These are phyloP conservation scores for Venustampulla echinocandica DNA, from an alignment of 495 filamentous ascomycete genomes.

Conservation along the genomic window DNA sequence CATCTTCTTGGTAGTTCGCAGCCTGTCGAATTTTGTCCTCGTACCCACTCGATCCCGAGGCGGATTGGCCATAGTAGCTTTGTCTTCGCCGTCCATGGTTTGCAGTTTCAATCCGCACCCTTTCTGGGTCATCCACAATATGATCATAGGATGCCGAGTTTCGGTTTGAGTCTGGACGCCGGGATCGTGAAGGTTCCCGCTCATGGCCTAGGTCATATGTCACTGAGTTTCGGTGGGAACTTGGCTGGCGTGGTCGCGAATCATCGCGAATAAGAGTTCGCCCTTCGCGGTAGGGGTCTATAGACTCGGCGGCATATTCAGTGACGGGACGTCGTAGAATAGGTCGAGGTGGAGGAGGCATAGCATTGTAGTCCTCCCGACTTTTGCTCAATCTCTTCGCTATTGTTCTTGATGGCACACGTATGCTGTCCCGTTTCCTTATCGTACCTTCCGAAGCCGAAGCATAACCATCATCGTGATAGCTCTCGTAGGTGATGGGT, in stretches of 20 bases:
- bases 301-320: constrained; percentile 5
- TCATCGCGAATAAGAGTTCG: constrained; percentile 10
- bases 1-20: constrained; percentile 41
- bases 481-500: neutral
- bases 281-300: neutral
- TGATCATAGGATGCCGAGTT: constrained; percentile 19
- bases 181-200: constrained; percentile 3
- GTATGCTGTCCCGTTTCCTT: constrained; percentile 13
- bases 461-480: constrained; percentile 17
- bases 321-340: constrained; percentile 14
- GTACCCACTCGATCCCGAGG: constrained; percentile 23
- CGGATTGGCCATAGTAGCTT: constrained; percentile 18
- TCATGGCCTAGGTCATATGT: constrained; percentile 10
- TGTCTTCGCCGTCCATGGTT: constrained; percentile 15
- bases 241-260: constrained; percentile 13
- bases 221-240: constrained; percentile 17
- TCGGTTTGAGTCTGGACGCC: constrained; percentile 13
- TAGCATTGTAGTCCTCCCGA: constrained; percentile 5
- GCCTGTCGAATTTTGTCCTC: constrained; percentile 42
- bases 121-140: constrained; percentile 6
- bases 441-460: constrained; percentile 10
- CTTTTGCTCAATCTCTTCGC: constrained; percentile 1
- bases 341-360: constrained; percentile 18
- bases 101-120: constrained; percentile 19
- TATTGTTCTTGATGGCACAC: constrained; percentile 10